Conservation (phyloP, 257 asterid species). For the Nicotiana benthamiana region DNA sequence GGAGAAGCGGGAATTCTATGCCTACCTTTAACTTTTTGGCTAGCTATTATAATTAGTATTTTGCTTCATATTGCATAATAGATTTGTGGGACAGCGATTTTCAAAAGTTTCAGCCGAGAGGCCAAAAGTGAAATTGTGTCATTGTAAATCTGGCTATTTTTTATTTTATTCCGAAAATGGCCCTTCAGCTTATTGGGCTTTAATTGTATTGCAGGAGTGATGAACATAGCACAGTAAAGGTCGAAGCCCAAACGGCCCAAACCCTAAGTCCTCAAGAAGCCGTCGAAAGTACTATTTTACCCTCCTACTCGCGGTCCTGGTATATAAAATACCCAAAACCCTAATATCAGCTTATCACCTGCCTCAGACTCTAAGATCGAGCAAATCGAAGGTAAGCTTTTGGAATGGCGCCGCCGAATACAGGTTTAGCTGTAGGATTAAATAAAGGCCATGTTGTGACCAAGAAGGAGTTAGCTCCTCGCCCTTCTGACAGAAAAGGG, state of each 20-base stretch:
- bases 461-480: constrained; percentile 71
- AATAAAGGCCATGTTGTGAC: constrained; percentile 83
- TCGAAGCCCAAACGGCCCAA: not conserved
- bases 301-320: not conserved
- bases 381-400: constrained; percentile 3
- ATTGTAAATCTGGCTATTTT: too few relatives aligned
- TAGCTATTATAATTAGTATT: too few relatives aligned
- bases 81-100: too few relatives aligned
- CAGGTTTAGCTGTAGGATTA: constrained; percentile 68
- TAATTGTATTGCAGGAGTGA: not conserved
- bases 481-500: constrained; percentile 88
- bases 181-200: not conserved
- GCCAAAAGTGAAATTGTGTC: too few relatives aligned
- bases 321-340: constrained; percentile 24
- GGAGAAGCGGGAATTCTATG: too few relatives aligned
- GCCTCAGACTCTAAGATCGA: constrained; percentile 18
- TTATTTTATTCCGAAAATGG: not conserved
- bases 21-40: too few relatives aligned
- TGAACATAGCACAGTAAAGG: not conserved
- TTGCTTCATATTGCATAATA: too few relatives aligned
- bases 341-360: constrained; percentile 24
- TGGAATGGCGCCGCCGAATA: constrained; percentile 74
- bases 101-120: too few relatives aligned
- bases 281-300: not conserved
- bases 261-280: not conserved